Percentiles rank a stretch among this genome's conserved stretches.
Evolutionary conservation across 306 rosid genomes (phyloP).

Genomic region (Notholithocarpus densiflorus): DNA sequence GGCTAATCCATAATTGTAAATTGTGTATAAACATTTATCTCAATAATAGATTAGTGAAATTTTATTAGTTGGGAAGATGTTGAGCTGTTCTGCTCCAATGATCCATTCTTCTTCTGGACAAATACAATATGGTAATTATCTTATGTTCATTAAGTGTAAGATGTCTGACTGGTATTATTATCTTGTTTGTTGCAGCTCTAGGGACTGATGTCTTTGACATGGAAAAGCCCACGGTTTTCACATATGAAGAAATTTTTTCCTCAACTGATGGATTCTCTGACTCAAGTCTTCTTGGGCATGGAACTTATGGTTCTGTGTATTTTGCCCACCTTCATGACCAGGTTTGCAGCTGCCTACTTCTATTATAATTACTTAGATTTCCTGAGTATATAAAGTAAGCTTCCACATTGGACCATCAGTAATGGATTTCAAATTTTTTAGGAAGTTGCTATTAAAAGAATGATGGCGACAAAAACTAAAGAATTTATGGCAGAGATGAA

Average conservation of each 20-base stretch:
- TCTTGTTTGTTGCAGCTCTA: constrained; percentile 49
- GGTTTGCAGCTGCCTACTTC: constrained; percentile 45
- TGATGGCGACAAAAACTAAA: constrained; percentile 90
- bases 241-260: constrained; percentile 72
- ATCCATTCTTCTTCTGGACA: neutral
- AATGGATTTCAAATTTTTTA: constrained; percentile 31
- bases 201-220: constrained; percentile 64
- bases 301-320: constrained; percentile 94
- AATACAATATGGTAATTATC: neutral
- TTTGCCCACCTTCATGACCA: constrained; percentile 75
- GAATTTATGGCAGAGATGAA: constrained; percentile 90
- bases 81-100: neutral
- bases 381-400: neutral
- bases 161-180: constrained; percentile 7
- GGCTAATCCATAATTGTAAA: neutral
- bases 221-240: constrained; percentile 79
- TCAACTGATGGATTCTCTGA: constrained; percentile 86
- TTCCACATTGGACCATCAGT: constrained; percentile 21
- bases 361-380: neutral
- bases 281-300: constrained; percentile 85
- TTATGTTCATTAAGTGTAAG: constrained; percentile 1
- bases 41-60: neutral
- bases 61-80: neutral
- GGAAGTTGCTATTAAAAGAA: constrained; percentile 98
- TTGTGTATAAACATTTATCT: neutral